Percentiles rank a stretch among this genome's conserved stretches.
phyloP scores from a whole-genome alignment of 1,139 yeast species.

The Candida sp. region DNA sequence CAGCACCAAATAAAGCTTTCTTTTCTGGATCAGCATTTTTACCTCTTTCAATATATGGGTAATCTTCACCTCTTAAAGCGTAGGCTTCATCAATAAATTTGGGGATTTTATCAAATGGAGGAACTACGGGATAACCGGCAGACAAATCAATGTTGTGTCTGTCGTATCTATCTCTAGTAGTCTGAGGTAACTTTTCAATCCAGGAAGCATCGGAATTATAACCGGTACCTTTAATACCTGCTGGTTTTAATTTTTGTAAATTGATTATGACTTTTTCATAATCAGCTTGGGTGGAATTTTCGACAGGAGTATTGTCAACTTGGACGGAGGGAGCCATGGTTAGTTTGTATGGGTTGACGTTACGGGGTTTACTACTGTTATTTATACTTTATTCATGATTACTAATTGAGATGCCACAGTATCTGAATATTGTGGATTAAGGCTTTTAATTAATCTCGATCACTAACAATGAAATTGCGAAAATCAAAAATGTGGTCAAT shows the following conservation, averaged over 20 bases:
- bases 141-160: conserved; percentile 28
- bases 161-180: conserved; percentile 20
- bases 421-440: background rate
- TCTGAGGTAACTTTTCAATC: conserved; percentile 2
- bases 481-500: background rate
- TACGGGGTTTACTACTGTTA: background rate
- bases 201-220: conserved; percentile 1
- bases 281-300: background rate
- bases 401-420: background rate
- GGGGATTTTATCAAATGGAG: conserved; percentile 33
- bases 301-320: background rate
- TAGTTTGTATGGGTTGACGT: background rate
- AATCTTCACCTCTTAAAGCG: conserved; percentile 37
- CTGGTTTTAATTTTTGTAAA: conserved; percentile 3
- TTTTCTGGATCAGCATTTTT: conserved; percentile 51
- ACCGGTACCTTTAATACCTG: background rate
- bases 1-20: conserved; percentile 51
- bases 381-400: background rate
- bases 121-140: conserved; percentile 28
- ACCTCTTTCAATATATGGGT: conserved; percentile 45
- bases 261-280: conserved; percentile 1
- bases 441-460: background rate
- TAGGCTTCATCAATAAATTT: conserved; percentile 50
- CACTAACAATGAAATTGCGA: background rate
- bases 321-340: background rate